Evolutionary conservation across 106 monocot genomes (phyloP), one percentile per base, ranked within the genome.

Genomic region (Amphibolis antarctica): DNA sequence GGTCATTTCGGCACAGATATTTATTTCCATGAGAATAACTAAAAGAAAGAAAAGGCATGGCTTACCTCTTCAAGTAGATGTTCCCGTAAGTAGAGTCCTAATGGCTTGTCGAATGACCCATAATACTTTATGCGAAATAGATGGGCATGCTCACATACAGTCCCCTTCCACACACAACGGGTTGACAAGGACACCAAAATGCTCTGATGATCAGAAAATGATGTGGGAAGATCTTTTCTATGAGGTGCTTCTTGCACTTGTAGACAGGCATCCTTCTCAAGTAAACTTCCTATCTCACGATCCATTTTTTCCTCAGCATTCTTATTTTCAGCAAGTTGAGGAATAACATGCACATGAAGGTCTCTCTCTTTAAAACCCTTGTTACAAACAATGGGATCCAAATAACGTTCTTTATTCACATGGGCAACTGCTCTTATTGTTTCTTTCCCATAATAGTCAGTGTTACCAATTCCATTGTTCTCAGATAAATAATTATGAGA

Each of bases 111-210:
- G 74, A 76, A 82, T 73, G 63, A 80, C 1, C 93, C 83, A 79
- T 93, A 93, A 64, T 85, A 93, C 61, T 93, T 93, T 57, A 93
- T 93, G 12, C 93, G 88, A 66, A 93, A 81, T 36, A 88, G 76
- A 83, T 85, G 93, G 28, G 93, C 71, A 45, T 78, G 78, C 72
- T 93, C 85, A 81, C 93, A 93, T 43, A 85, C 82, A 63, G 76
- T 93, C 58, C 86, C 85, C 73, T 88, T 93, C 93, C 93, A 83
- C 15, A 83, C 76, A 70, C 93, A 93, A n/a, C 93, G 75, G 21
- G 85, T 81, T 46, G 88, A 85, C 29, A 88, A 55, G 44, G 88
- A 93, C 65, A 93, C 93, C 55, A 93, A 74, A 78, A 93, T 85
- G 69, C 88, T 93, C 75, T 80, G 88, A 74, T 93, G 79, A 72